A percentile compares a stretch with the other conserved stretches of the same genome.
Evolutionary conservation across 345 rosid species (phyloP).

Genomic region (Bruguiera gymnorhiza): DNA sequence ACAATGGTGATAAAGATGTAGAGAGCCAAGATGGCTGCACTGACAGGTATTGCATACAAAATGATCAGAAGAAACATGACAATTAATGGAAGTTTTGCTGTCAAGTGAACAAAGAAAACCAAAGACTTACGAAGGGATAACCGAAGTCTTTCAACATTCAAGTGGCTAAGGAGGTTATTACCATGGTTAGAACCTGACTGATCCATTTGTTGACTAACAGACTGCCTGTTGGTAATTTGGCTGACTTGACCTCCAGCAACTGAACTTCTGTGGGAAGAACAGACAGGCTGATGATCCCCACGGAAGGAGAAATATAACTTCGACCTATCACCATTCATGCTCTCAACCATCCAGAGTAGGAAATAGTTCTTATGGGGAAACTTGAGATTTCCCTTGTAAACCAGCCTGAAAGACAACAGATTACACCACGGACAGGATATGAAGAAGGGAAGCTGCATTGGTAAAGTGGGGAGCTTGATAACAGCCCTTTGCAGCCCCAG

Average conservation of each 20-base stretch:
- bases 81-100: constrained; percentile 90
- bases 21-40: constrained; percentile 73
- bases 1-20: constrained; percentile 71
- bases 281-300: constrained; percentile 29
- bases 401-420: constrained; percentile 67
- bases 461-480: constrained; percentile 67
- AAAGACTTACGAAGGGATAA: constrained; percentile 59
- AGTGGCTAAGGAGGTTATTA: constrained; percentile 23
- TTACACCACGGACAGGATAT: constrained; percentile 93
- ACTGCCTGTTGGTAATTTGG: constrained; percentile 27
- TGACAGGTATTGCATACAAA: constrained; percentile 81
- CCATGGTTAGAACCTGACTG: constrained; percentile 38
- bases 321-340: constrained; percentile 67
- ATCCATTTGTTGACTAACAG: constrained; percentile 23
- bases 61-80: constrained; percentile 73
- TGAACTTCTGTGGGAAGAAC: constrained; percentile 23
- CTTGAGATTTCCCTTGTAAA: constrained; percentile 66
- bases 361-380: constrained; percentile 88
- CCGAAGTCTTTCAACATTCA: constrained; percentile 41
- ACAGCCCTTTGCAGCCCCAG: constrained; percentile 76
- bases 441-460: constrained; percentile 82
- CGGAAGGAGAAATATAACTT: constrained; percentile 32
- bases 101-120: constrained; percentile 67
- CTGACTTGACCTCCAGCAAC: constrained; percentile 25
- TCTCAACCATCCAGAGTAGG: constrained; percentile 94